Evolutionary conservation across 1,284 basidiomycete genomes (phyloP).

Genomic region (Phellinidium pouzarii): DNA sequence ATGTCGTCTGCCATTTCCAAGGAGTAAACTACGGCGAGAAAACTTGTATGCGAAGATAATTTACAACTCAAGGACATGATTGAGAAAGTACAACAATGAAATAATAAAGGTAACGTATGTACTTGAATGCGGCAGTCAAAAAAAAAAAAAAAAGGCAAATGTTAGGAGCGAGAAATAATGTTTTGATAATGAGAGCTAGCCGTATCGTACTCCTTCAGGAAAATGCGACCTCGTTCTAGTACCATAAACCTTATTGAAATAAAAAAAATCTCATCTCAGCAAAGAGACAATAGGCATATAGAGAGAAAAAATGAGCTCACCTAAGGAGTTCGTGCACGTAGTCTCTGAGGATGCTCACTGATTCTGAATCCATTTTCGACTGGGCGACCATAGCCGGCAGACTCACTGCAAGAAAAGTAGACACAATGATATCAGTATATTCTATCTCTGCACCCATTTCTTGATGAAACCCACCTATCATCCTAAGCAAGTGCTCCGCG

Average conservation of each 20-base stretch:
- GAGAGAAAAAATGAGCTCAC: constrained; percentile 42
- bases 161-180: constrained; percentile 28
- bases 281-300: too few relatives aligned
- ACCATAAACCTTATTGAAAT: constrained; percentile 77
- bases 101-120: not conserved
- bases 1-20: too few relatives aligned
- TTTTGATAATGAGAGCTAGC: constrained; percentile 71
- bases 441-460: not conserved
- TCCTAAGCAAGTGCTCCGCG: constrained; percentile 87
- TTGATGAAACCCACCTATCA: constrained; percentile 66
- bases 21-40: too few relatives aligned
- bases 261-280: too few relatives aligned
- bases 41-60: not conserved
- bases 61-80: not conserved
- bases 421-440: not conserved
- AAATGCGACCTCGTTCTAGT: constrained; percentile 57
- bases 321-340: constrained; percentile 85
- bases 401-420: constrained; percentile 50
- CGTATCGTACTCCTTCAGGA: constrained; percentile 67
- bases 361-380: constrained; percentile 89
- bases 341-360: constrained; percentile 76
- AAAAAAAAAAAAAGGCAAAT: not conserved
- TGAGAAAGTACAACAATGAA: not conserved
- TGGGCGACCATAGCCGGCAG: constrained; percentile 80
- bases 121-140: too few relatives aligned